These are phyloP conservation scores for Diaporthe vaccinii DNA, from an alignment of 2,329 filamentous ascomycete genomes.

Conservation along the genomic window DNA sequence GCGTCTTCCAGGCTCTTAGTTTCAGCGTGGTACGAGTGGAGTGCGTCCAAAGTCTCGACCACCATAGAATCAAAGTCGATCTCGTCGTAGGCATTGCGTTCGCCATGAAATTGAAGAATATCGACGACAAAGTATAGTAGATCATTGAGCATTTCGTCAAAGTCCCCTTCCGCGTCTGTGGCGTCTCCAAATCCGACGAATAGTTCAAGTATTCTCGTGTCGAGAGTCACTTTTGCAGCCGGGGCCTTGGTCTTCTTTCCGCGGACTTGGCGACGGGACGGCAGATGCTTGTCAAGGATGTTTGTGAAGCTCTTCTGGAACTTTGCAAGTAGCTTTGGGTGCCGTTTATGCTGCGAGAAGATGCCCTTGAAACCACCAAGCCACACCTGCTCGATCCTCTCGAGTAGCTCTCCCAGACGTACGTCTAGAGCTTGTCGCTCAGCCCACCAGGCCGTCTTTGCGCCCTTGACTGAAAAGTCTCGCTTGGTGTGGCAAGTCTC, in stretches of 20 bases:
- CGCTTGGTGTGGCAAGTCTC: slow-evolving; percentile 81
- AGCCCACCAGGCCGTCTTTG: slow-evolving; percentile 90
- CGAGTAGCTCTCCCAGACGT: slow-evolving; percentile 81
- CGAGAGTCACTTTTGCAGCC: slow-evolving; percentile 61
- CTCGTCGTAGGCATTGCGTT: slow-evolving; percentile 96
- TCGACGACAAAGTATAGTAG: slow-evolving; percentile 97
- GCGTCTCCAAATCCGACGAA: slow-evolving; percentile 89
- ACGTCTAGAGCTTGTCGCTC: slow-evolving; percentile 85
- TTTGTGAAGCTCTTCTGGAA: slow-evolving; percentile 85
- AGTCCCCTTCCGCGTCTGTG: slow-evolving; percentile 74
- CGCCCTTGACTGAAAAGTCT: slow-evolving; percentile 79
- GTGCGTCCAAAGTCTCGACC: slow-evolving; percentile 86
- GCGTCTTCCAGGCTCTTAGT: slow-evolving; percentile 48
- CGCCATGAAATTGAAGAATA: slow-evolving; percentile 95
- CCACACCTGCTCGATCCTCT: slow-evolving; percentile 93
- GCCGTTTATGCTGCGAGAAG: slow-evolving; percentile 80
- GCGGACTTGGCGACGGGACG: slow-evolving; percentile 78
- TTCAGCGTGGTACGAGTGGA: slow-evolving; percentile 80
- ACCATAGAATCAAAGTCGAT: slow-evolving; percentile 95
- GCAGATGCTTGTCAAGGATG: slow-evolving; percentile 86
- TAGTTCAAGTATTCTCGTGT: slow-evolving; percentile 80
- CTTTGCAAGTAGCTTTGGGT: slow-evolving; percentile 74
- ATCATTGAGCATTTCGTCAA: slow-evolving; percentile 92
- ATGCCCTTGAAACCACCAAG: slow-evolving; percentile 94
- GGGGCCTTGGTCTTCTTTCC: slow-evolving; percentile 64